Evolutionary conservation across 441 rosid species (phyloP).

Genomic region (Gossypium aridum): DNA sequence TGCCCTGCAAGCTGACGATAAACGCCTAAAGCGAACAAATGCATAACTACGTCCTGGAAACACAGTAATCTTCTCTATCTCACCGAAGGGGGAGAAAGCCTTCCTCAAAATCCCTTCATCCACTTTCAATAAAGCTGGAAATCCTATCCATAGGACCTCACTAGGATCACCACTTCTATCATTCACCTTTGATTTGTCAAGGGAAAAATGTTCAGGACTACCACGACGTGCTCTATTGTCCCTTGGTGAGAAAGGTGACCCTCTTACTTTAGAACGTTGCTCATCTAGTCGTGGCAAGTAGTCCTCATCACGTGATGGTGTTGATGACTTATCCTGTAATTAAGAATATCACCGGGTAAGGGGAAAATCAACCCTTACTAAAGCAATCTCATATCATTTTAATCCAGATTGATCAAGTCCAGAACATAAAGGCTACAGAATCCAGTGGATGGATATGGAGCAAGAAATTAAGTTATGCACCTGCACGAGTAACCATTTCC

Average conservation of each 20-base stretch:
- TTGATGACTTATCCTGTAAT: conserved; percentile 77
- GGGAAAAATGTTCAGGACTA: conserved; percentile 57
- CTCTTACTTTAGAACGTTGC: conserved; percentile 50
- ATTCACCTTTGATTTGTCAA: conserved; percentile 47
- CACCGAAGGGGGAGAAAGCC: conserved; percentile 88
- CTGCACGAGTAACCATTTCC: conserved; percentile 6
- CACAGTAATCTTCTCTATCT: conserved; percentile 69
- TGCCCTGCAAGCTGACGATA: conserved; percentile 70
- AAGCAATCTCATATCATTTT: conserved; percentile 17
- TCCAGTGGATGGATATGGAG: neutral
- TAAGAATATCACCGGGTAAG: conserved; percentile 44
- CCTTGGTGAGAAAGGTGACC: conserved; percentile 60
- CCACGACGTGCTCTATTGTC: conserved; percentile 52
- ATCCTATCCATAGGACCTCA: conserved; percentile 92
- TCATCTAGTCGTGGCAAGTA: conserved; percentile 51
- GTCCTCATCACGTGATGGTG: conserved; percentile 52
- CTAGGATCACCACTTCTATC: conserved; percentile 78
- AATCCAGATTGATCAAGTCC: conserved; percentile 7
- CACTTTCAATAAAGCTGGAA: conserved; percentile 76
- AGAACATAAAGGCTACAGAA: conserved; percentile 8
- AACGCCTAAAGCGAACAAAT: conserved; percentile 69
- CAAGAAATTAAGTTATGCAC: neutral
- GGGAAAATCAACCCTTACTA: conserved; percentile 20
- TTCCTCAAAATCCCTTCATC: conserved; percentile 72
- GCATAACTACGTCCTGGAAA: conserved; percentile 99